phyloP scores from a whole-genome alignment of 2,329 filamentous ascomycete genomes.

The Chrysosporium queenslandicum region DNA sequence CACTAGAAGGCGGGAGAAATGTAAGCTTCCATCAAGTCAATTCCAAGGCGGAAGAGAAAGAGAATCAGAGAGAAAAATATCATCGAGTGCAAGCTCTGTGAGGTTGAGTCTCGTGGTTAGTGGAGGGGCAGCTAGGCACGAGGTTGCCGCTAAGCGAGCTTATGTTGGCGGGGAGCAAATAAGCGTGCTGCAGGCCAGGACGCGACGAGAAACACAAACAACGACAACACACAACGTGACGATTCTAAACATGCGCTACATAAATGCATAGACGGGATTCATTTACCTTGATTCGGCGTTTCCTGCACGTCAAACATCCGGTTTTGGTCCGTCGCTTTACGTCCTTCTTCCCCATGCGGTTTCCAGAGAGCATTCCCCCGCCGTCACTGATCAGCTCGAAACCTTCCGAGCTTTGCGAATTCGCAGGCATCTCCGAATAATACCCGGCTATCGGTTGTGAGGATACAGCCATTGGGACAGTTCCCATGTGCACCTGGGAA shows the following conservation, averaged over 20 bases:
- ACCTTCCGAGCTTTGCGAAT: conserved; percentile 40
- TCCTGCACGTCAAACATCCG: conserved; percentile 56
- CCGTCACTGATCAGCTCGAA: conserved; percentile 42
- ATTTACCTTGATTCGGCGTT: conserved; percentile 63
- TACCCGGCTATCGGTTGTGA: conserved; percentile 39
- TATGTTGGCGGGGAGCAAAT: conserved; percentile 6
- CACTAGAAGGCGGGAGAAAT: conserved; percentile 50
- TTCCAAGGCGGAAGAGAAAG: not conserved
- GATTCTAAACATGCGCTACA: not conserved
- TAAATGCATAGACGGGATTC: not conserved
- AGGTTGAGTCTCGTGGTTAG: conserved; percentile 3
- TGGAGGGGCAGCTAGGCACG: conserved; percentile 1
- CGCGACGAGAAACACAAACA: not conserved
- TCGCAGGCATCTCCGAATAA: conserved; percentile 32
- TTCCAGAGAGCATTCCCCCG: conserved; percentile 50
- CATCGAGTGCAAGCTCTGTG: not conserved
- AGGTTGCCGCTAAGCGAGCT: conserved; percentile 16
- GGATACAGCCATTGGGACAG: conserved; percentile 17
- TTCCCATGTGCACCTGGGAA: conserved; percentile 11
- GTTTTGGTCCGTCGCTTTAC: conserved; percentile 68
- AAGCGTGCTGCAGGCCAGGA: not conserved
- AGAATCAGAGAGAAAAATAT: not conserved
- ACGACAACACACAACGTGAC: not conserved
- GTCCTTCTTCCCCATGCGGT: conserved; percentile 53
- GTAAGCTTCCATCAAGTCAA: conserved; percentile 1